Percentiles rank a stretch among this genome's conserved stretches.
Conservation (phyloP, 2,329 filamentous ascomycete species). For the Raffaelea deltoideospora region DNA sequence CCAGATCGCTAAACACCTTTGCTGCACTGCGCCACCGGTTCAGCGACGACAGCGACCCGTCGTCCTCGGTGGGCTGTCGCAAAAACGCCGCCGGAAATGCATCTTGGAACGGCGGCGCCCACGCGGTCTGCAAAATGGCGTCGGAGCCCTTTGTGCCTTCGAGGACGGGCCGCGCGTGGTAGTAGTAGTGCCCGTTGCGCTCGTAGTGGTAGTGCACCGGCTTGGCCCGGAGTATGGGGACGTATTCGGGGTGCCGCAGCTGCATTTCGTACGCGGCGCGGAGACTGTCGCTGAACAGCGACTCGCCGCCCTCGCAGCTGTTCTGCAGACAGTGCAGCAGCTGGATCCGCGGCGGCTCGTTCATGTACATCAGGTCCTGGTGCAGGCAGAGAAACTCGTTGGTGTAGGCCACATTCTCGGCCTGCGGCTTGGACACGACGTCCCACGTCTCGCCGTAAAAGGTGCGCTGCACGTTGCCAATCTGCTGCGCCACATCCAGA, state of each 20-base stretch:
- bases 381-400: slow-evolving; percentile 70
- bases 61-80: slow-evolving; percentile 2
- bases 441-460: slow-evolving; percentile 91
- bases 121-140: slow-evolving; percentile 28
- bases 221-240: slow-evolving; percentile 47
- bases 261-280: slow-evolving; percentile 32
- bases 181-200: slow-evolving; percentile 50
- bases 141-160: slow-evolving; percentile 11
- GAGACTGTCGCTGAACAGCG: slow-evolving; percentile 69
- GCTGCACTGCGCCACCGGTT: slow-evolving; percentile 22
- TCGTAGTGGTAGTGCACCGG: slow-evolving; percentile 50
- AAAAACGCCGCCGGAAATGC: slow-evolving; percentile 1
- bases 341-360: slow-evolving; percentile 66
- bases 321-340: slow-evolving; percentile 82
- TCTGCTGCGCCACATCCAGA: slow-evolving; percentile 49
- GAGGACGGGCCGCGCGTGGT: slow-evolving; percentile 40
- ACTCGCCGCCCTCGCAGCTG: slow-evolving; percentile 64
- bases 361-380: slow-evolving; percentile 84
- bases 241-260: slow-evolving; percentile 28
- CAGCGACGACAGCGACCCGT: background rate
- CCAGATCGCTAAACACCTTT: slow-evolving; percentile 36
- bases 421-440: slow-evolving; percentile 64
- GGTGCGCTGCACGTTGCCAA: slow-evolving; percentile 68
- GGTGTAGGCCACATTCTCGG: slow-evolving; percentile 89
- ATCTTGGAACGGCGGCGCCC: slow-evolving; percentile 69